phyloP scores from a whole-genome alignment of 768 basidiomycete species.

The Candolleomyces aberdarensis region DNA sequence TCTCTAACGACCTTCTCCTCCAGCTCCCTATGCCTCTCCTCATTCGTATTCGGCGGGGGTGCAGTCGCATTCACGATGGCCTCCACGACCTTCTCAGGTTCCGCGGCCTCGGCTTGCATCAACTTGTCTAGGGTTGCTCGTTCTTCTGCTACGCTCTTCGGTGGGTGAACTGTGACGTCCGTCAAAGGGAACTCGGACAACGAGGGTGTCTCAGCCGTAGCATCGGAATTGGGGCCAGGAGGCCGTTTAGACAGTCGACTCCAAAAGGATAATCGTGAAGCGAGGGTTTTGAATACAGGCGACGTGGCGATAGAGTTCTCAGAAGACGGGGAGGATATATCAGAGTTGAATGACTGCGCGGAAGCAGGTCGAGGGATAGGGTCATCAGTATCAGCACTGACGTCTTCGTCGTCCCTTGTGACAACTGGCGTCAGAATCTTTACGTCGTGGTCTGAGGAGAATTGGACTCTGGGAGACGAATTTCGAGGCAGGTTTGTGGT shows the following conservation, averaged over 20 bases:
- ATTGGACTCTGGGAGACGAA: slow-evolving; percentile 46
- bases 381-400: slow-evolving; percentile 1
- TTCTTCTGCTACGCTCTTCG: slow-evolving; percentile 23
- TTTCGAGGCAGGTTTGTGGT: slow-evolving; percentile 10
- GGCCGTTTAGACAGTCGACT: slow-evolving; percentile 51
- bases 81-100: slow-evolving; percentile 52
- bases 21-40: slow-evolving; percentile 71
- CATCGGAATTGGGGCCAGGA: neutral
- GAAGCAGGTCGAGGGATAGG: slow-evolving; percentile 33
- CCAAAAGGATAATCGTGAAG: slow-evolving; percentile 75
- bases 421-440: slow-evolving; percentile 33
- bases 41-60: slow-evolving; percentile 55
- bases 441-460: slow-evolving; percentile 44
- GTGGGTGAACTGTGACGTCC: neutral
- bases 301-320: slow-evolving; percentile 41
- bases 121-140: slow-evolving; percentile 39
- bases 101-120: slow-evolving; percentile 39
- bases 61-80: slow-evolving; percentile 59
- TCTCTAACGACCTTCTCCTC: slow-evolving; percentile 84
- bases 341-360: slow-evolving; percentile 43
- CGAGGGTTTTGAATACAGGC: slow-evolving; percentile 60
- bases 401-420: slow-evolving; percentile 12
- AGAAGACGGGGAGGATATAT: slow-evolving; percentile 54
- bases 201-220: no score
- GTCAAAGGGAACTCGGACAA: slow-evolving; percentile 1